Conservation (phyloP, 306 rosid genomes). For the Comarum palustre region DNA sequence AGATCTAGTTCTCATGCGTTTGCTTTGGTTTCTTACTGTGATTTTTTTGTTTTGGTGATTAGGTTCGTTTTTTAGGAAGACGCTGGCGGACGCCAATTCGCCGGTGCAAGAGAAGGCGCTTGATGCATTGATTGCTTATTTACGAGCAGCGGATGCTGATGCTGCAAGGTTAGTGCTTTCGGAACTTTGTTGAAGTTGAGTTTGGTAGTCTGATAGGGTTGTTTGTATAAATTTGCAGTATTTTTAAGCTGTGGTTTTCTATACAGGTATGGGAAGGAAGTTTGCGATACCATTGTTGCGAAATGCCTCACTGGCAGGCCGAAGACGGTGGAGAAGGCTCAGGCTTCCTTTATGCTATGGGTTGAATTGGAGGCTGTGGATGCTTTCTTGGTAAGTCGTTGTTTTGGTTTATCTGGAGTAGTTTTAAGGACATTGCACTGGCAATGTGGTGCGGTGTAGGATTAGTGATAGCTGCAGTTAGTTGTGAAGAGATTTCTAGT, state of each 20-base stretch:
- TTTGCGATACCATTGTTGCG: constrained; percentile 82
- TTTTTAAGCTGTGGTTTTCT: constrained; percentile 14
- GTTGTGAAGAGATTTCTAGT: neutral
- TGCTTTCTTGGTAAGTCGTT: constrained; percentile 67
- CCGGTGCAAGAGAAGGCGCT: constrained; percentile 99
- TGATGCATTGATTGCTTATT: constrained; percentile 82
- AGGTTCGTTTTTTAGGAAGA: constrained; percentile 80
- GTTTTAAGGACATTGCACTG: neutral
- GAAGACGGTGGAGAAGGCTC: constrained; percentile 98
- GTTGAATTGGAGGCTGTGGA: constrained; percentile 95
- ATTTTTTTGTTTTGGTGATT: constrained; percentile 10
- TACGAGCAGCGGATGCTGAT: constrained; percentile 96
- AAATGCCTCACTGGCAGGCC: constrained; percentile 98
- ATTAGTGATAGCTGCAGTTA: neutral
- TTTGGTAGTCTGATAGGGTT: neutral
- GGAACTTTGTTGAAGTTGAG: neutral
- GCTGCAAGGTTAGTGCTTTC: constrained; percentile 60
- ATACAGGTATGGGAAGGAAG: constrained; percentile 76
- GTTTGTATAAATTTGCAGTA: constrained; percentile 17
- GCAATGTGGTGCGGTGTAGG: neutral
- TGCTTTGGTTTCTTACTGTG: constrained; percentile 7
- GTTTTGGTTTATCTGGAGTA: constrained; percentile 4
- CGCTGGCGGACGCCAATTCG: constrained; percentile 89
- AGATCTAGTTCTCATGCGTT: constrained; percentile 33
- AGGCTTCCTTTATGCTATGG: constrained; percentile 91